Evolutionary conservation across 306 rosid genomes (phyloP), one percentile per base, ranked within the genome.

Genomic region (Malus fusca): DNA sequence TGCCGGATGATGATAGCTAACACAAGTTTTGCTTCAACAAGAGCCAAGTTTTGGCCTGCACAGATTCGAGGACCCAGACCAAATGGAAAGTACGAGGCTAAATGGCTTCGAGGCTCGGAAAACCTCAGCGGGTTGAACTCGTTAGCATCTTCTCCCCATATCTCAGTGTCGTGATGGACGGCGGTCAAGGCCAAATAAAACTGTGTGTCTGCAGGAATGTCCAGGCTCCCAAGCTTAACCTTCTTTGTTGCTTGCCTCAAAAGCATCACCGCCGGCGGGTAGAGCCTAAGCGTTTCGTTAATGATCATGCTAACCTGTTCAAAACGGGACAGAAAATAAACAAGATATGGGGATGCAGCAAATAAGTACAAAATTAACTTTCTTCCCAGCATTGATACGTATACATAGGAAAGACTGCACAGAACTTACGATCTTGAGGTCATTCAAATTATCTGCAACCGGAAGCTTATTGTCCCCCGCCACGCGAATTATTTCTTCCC

Each of bases 111-210:
- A 75, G 96, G 85, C 84, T 90, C 83, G 0, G 75, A 48, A 61
- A 90, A 90, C 70, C 95, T 85, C 60, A 11, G 22, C 22, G 96
- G 98, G 80, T 86, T 86, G 80, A 92, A 90, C 33, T 82, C 23
- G 6, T 83, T 61, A 31, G 88, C 85, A 81, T 92, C 94, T 82
- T 90, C 90, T 56, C 96, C 96, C 96, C 98, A 90, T 6, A 90
- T 68, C 65, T 79, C 83, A 23, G 2, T 69, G 78, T 88, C 91
- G 26, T 88, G 94, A 74, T 87, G 98, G 46, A 83, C 82, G 43
- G 85, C 88, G 33, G 78, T 68, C 72, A 90, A 35, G 58, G 92
- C 87, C 87, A 90, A 25, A 75, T 48, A 77, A 25, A 92, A 83
- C 58, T n/a, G n/a, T 90, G 86, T 23, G 64, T 84, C 72, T 1